Base-by-base conservation (phyloP, 495 filamentous ascomycete species). In the Penicillium daleae region DNA sequence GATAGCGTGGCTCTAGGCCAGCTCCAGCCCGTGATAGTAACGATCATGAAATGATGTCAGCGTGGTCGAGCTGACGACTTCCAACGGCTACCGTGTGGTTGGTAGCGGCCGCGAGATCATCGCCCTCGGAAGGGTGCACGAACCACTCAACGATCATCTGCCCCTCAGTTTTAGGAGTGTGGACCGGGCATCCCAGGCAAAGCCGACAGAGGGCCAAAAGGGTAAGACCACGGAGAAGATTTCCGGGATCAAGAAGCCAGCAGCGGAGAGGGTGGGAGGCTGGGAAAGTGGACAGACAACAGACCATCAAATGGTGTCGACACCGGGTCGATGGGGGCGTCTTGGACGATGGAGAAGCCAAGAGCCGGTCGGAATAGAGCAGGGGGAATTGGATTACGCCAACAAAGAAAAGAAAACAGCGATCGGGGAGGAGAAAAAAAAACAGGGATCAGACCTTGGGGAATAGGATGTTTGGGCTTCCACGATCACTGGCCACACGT, bases 41-140 rank as follows among this genome's bases (percentile, higher is more conserved):
- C 24, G 26, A 27, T 50, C 22, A 48, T 24, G 24, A 26, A 22
- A 61, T 67, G 65, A 67, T 64, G 65, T 67, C 61, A 67, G 52
- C 31, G 22, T 12, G 21, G 5, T 48, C 37, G 24, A 15, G 26
- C 26, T 35, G 46, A 29, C 26, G 46, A 50, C 46, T 27, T 35
- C 58, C 56, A 63, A 32, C 21, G 52, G 56, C 55, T 49, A 48
- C 27, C 55, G 35, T 7, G 32, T 56, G 31, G 60, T 56, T 57
- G 54, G 54, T 42, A 32, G 54, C n/a, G 3, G 22, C 48, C 21
- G 54, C 33, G 37, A 32, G 54, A 62, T 62, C 60, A 62, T 57
- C 60, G 54, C 10, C 22, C 46, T 39, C 10, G 50, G 29, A 52
- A 46, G 60, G 32, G 51, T 59, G 60, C 51, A 64, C 60, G 64